Evolutionary conservation across 1,139 yeast genomes (phyloP).

Genomic region (Debaryomyces fabryi): DNA sequence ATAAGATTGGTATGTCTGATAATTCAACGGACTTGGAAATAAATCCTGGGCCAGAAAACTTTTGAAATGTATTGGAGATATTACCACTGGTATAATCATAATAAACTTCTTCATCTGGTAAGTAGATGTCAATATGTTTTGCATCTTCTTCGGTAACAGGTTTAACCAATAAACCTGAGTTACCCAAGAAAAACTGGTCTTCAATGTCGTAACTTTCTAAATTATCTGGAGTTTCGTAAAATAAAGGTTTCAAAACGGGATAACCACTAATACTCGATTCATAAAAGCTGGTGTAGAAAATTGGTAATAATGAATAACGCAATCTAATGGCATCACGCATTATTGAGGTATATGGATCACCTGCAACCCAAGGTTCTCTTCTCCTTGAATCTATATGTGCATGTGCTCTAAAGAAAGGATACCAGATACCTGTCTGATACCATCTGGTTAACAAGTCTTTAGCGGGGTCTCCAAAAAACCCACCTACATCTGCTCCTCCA

Average conservation of each 20-base stretch:
- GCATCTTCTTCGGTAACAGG: conserved; percentile 73
- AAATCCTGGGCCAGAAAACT: conserved; percentile 18
- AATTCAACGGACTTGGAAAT: conserved; percentile 46
- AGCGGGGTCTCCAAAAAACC: conserved; percentile 89
- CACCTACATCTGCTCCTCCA: conserved; percentile 96
- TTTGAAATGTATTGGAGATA: conserved; percentile 11
- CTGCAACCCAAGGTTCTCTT: conserved; percentile 89
- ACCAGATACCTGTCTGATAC: conserved; percentile 96
- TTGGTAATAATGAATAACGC: conserved; percentile 77
- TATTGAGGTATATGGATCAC: conserved; percentile 69
- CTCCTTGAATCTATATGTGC: conserved; percentile 93
- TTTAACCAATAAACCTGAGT: conserved; percentile 72
- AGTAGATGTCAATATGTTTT: conserved; percentile 44
- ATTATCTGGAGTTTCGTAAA: conserved; percentile 63
- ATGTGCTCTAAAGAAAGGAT: conserved; percentile 95
- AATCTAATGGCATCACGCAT: conserved; percentile 72
- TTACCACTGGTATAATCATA: conserved; percentile 55
- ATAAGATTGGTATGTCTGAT: conserved; percentile 67
- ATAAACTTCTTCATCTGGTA: conserved; percentile 70
- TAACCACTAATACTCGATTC: conserved; percentile 60
- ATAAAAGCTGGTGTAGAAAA: conserved; percentile 79
- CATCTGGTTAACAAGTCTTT: conserved; percentile 82
- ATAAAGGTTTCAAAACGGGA: conserved; percentile 78
- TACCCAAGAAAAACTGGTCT: conserved; percentile 81
- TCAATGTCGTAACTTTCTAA: conserved; percentile 61